Conservation (phyloP, 2,329 filamentous ascomycete genomes). For the Stemphylium lycopersici region DNA sequence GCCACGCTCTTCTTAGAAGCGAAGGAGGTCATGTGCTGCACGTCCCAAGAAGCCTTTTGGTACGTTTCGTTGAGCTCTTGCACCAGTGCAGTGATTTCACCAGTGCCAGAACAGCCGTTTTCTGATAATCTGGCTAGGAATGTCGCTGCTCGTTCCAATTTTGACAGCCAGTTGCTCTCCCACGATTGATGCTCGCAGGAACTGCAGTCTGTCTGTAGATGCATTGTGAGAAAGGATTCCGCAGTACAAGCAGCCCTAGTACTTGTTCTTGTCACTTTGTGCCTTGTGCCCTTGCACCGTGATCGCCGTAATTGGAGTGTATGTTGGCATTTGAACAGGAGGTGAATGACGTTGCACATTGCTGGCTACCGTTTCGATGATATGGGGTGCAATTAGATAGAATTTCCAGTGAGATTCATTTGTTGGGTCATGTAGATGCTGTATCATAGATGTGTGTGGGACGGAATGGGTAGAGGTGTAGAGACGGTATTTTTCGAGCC, state of each 20-base stretch:
- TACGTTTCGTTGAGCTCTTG: slow-evolving; percentile 19
- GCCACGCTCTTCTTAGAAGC: slow-evolving; percentile 4
- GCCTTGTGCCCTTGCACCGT: slow-evolving; percentile 43
- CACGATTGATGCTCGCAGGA: slow-evolving; percentile 31
- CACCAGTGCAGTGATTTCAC: slow-evolving; percentile 15
- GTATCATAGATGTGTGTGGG: background rate
- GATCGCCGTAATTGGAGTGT: slow-evolving; percentile 33
- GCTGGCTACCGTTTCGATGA: background rate
- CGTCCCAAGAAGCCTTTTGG: slow-evolving; percentile 19
- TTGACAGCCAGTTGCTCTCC: slow-evolving; percentile 21
- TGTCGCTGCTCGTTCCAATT: slow-evolving; percentile 17
- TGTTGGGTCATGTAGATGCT: no score
- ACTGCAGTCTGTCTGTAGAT: slow-evolving; percentile 22
- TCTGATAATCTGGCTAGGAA: slow-evolving; percentile 17
- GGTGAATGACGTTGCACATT: slow-evolving; percentile 49
- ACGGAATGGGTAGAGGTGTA: background rate
- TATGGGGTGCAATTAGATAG: background rate
- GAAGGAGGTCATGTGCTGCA: slow-evolving; percentile 13
- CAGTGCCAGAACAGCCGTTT: slow-evolving; percentile 1
- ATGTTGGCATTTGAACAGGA: slow-evolving; percentile 44
- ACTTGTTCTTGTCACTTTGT: slow-evolving; percentile 20
- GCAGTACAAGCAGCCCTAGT: slow-evolving; percentile 35
- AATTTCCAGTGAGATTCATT: no score
- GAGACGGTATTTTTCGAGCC: no score
- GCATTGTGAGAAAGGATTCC: slow-evolving; percentile 29